Base-by-base conservation (phyloP, 1,139 yeast species). In the Saccharomyces hybrid region DNA sequence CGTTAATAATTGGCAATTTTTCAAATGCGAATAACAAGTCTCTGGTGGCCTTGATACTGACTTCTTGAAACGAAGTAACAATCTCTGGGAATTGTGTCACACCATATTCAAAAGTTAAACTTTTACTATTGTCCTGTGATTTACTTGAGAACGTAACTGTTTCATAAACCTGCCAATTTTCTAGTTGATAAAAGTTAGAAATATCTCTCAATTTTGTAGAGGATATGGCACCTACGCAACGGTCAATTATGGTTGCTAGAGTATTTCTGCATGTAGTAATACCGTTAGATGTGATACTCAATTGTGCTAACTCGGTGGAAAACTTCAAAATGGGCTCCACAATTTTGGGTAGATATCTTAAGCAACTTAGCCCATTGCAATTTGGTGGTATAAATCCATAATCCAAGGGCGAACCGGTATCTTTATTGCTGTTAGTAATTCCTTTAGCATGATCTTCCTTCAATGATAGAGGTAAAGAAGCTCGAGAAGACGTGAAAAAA, bases 361-460 rank as follows among this genome's bases (percentile, higher is more conserved):
- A 69, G 1, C 85, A 75, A 51, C 86, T 76, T 31, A 85, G 69
- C 6, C 85, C 78, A 60, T 83, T 85, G 0, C 88, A 75, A 55
- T 74, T 72, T 1, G 83, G 83, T 1, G 90, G 89, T 28, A 83
- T 64, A 60, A 82, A 83, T 2, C 83, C 82, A 67, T 75, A 77
- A 46, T 78, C 67, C 8, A 70, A 60, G 2, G 73, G 66, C 1
- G 64, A 32, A 28, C 70, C 68, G 47, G 59, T 23, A 19, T 66
- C 67, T 38, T 62, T 64, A 41, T 38, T 51, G 11, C n/a, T 16
- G 44, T n/a, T 7, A n/a, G 44, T 5, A 16, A 8, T 16, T 8
- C 9, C 44, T 16, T n/a, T 9, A 19, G 25, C 11, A 16, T 14
- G 11, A 19, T 19, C 19, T 19, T 38, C 44, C 25, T 50, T 47